Evolutionary conservation across 148 eudicot species (phyloP).

Genomic region (Vaccinium vitisidaea): DNA sequence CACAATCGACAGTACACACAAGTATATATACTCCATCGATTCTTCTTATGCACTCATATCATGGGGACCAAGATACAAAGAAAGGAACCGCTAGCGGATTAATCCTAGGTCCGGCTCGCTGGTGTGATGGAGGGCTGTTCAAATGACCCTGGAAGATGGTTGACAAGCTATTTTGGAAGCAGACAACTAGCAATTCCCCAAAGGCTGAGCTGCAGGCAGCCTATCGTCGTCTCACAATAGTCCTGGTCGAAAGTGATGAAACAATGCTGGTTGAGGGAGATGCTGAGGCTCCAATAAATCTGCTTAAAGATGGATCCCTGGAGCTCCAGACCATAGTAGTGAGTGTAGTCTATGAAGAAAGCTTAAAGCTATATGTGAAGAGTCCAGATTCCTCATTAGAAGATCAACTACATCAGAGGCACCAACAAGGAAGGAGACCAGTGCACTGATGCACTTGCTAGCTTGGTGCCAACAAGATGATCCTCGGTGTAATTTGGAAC

Average conservation of each 20-base stretch:
- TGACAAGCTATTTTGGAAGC: background rate
- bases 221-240: background rate
- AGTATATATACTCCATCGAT: background rate
- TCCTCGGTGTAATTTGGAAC: background rate
- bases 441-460: background rate
- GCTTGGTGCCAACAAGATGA: background rate
- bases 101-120: background rate
- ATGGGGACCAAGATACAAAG: background rate
- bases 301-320: background rate
- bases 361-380: background rate
- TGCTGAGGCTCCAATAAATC: background rate
- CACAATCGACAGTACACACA: background rate
- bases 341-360: background rate
- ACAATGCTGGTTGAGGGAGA: background rate
- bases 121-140: background rate
- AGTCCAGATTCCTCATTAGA: background rate
- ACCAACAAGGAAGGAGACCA: background rate
- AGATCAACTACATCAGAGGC: background rate
- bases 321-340: background rate
- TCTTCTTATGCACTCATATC: background rate
- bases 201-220: background rate
- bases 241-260: background rate
- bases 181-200: background rate
- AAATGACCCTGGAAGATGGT: background rate
- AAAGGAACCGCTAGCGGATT: background rate